Percentiles rank a stretch among this genome's conserved stretches.
phyloP scores from a whole-genome alignment of 1,284 basidiomycete genomes.

The Coniferiporia weirii region DNA sequence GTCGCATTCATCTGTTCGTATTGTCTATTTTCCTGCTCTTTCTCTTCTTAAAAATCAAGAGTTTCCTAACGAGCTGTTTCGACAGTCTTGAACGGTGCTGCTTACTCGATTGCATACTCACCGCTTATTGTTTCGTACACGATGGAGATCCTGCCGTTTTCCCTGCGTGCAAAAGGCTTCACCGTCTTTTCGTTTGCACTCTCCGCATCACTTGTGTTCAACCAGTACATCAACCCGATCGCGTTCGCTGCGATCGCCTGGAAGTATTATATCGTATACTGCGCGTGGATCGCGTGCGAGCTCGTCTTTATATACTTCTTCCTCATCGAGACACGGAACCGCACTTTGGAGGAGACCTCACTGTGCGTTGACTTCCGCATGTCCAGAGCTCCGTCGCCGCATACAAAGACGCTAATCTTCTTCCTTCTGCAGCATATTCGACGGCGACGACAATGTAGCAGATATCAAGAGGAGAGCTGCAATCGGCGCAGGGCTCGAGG shows the following conservation, averaged over 20 bases:
- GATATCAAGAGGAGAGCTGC: constrained; percentile 11
- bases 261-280: constrained; percentile 31
- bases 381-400: too few species aligned
- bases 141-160: constrained; percentile 34
- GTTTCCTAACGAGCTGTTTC: neutral
- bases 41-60: neutral
- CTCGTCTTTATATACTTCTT: constrained; percentile 30
- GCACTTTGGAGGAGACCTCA: constrained; percentile 20
- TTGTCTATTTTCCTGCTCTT: too few species aligned
- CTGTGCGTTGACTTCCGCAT: constrained; percentile 9
- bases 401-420: neutral
- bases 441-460: constrained; percentile 19
- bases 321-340: constrained; percentile 23
- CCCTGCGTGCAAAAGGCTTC: constrained; percentile 31
- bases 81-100: constrained; percentile 14
- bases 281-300: constrained; percentile 29
- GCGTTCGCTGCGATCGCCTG: constrained; percentile 28
- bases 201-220: constrained; percentile 31
- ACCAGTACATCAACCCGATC: constrained; percentile 35
- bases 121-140: constrained; percentile 30
- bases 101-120: constrained; percentile 24
- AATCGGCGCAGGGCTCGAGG: constrained; percentile 6
- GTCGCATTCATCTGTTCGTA: constrained; percentile 34
- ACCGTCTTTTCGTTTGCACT: constrained; percentile 25
- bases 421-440: constrained; percentile 16